These are phyloP conservation scores for Arthroderma uncinatum DNA, from an alignment of 2,329 filamentous ascomycete species.

Conservation along the genomic window DNA sequence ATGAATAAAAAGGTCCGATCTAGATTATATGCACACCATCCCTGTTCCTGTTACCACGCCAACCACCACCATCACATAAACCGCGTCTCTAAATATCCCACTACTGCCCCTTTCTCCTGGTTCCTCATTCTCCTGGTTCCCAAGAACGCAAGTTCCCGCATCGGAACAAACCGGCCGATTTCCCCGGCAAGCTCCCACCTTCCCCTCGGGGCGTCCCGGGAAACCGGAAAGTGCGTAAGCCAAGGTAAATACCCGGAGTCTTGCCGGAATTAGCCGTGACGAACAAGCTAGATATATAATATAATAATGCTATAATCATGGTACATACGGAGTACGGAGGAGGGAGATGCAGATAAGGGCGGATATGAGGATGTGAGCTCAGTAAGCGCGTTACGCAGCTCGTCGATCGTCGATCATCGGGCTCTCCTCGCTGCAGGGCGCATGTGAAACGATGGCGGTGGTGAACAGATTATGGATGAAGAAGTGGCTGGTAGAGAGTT, in stretches of 20 bases:
- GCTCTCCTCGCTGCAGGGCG: not conserved
- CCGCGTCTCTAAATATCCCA: not conserved
- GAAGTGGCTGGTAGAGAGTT: not conserved
- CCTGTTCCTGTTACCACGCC: not conserved
- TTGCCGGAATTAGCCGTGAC: too few relatives aligned
- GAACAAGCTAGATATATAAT: too few relatives aligned
- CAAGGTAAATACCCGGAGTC: not conserved
- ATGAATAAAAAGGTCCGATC: not conserved
- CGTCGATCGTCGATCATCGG: not conserved
- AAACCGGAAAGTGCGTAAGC: not conserved
- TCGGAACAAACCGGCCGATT: constrained; percentile 1
- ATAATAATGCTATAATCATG: too few relatives aligned
- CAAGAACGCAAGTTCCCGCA: not conserved
- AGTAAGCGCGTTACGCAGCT: not conserved
- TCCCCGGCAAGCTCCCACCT: not conserved
- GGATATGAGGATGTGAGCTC: not conserved
- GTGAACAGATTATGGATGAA: too few relatives aligned
- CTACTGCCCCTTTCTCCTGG: not conserved
- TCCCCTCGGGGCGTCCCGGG: not conserved
- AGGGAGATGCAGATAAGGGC: not conserved
- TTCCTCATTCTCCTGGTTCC: not conserved
- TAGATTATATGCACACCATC: not conserved
- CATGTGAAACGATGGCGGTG: not conserved
- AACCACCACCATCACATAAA: not conserved
- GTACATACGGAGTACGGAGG: not conserved